These are phyloP conservation scores for Cytospora piceae DNA, from an alignment of 2,329 filamentous ascomycete genomes.

Conservation along the genomic window DNA sequence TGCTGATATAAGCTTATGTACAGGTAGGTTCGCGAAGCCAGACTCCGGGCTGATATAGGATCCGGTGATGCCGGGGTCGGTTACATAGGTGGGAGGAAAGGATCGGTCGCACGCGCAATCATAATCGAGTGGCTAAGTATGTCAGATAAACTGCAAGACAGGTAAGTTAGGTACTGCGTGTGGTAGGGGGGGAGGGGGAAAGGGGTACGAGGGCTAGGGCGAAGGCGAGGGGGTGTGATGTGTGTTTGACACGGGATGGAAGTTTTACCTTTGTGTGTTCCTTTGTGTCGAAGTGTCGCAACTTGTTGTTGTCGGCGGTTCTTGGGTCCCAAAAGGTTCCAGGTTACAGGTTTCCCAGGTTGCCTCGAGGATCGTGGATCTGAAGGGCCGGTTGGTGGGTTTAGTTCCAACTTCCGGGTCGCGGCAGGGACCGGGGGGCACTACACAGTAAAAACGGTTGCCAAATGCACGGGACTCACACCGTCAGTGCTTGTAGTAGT, in stretches of 20 bases:
- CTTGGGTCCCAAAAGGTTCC: slow-evolving; percentile 9
- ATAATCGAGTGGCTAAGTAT: slow-evolving; percentile 6
- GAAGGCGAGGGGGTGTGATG: not conserved
- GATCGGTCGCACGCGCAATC: slow-evolving; percentile 17
- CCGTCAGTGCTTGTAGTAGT: not conserved
- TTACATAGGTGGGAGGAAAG: slow-evolving; percentile 14
- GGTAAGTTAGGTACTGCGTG: not conserved
- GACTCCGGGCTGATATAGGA: not conserved
- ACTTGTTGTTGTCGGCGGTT: not conserved
- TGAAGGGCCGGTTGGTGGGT: not conserved
- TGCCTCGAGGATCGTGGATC: not conserved
- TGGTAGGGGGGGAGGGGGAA: not conserved
- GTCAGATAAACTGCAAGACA: slow-evolving; percentile 7
- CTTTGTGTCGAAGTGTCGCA: slow-evolving; percentile 5
- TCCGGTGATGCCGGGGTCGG: not conserved
- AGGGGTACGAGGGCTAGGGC: not conserved
- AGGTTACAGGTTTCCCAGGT: slow-evolving; percentile 3
- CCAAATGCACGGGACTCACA: not conserved
- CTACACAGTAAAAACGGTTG: not conserved
- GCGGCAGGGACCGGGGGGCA: not conserved
- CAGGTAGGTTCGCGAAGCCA: slow-evolving; percentile 7
- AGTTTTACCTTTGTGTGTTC: not conserved
- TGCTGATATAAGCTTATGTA: slow-evolving; percentile 28
- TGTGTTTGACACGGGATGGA: not conserved
- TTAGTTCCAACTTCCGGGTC: not conserved